Evolutionary conservation across 2,329 filamentous ascomycete genomes (phyloP), one percentile per base, ranked within the genome.

Genomic region (Westerdykella sp.): DNA sequence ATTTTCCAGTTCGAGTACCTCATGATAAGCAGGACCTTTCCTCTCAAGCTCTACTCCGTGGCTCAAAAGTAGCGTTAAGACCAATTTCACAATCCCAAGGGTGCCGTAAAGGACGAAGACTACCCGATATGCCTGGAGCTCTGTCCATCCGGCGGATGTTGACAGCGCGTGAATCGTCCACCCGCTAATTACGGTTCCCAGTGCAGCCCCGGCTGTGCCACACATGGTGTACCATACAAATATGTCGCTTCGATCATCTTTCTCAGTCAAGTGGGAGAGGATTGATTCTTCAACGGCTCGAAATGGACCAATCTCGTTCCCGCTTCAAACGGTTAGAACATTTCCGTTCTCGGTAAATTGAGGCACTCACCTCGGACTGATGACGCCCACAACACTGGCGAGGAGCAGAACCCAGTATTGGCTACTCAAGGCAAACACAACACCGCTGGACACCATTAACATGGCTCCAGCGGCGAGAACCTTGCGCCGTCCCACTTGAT

Each of bases 51-150:
- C 66, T 22, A 63, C 66, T 5, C 51, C 38, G 6, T 41, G 32
- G 40, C 60, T 68, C 35, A 70, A 44, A 5, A 62, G 36, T 21
- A 64, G 31, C 3, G 56, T 62, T 39, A 67, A 38, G 1, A 45
- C 41, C 5, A 56, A 48, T 39, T 69, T 69, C 21, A 65, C 34
- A 12, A 59, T 13, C 0, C 67, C 67, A 13, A 67, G 50, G 0
- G 49, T 43, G 15, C 61, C 61, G 47, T 70, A 70, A 1, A 59
- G 21, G 46, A 53, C 55, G 44, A 69, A 70, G 2, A 69, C 46
- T 2, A 60, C 40, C 1, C 58, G 55, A 37, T 62, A 69, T 1
- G 61, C 53, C 2, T 48, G 52, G 10, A 59, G 32, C 6, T 54
- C 49, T 6, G 37, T 55, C 58, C 60, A 63, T 3, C 55, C 53